Base-by-base conservation (phyloP, 140 eudicot genomes). In the Anethum foeniculum region DNA sequence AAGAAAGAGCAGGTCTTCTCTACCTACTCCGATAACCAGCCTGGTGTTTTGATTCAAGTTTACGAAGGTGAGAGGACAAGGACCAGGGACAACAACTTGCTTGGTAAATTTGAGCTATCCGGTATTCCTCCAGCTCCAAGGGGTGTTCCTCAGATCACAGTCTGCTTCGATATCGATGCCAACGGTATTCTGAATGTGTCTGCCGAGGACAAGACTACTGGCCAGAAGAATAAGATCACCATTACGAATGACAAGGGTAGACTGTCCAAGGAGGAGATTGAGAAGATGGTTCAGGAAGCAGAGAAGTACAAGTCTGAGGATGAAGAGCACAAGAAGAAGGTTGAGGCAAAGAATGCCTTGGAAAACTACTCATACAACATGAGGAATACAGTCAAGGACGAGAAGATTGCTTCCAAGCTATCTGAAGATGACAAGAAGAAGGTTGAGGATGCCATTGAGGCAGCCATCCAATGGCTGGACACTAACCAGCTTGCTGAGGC, bases 81-180 rank as follows among this genome's bases (percentile, higher is more conserved):
- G 77, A 85, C 88, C 58, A 79, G 65, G 39, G 88, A 85, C 81
- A 85, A 85, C 81, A 82, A 85, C 79, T 74, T 85, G 78, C 44
- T 85, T 67, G 88, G 88, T 43, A 82, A 85, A 56, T 85, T 85
- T 39, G 85, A 81, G 80, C 88, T 85, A 11, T 51, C 83, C 18
- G 88, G 88, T 27, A 85, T 85, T 27, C 88, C 85, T 46, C 88
- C 88, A 6, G 88, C 88, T 14, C 88, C 88, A 0, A 81, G 88
- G 74, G 88, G 88, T 78, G 88, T 85, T 6, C 88, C 88, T 3
- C 85, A 82, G 74, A 81, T 85, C 60, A 85, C 72, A 0, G 88
- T 85, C 28, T 85, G 85, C 77, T 85, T 85, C 2, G 88, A 85
- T 71, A 81, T 85, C 34, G 88, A 85, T 81, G 88, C 88, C 27